Conservation (phyloP, 2,329 filamentous ascomycete genomes). For the Aspergillus glaucus region DNA sequence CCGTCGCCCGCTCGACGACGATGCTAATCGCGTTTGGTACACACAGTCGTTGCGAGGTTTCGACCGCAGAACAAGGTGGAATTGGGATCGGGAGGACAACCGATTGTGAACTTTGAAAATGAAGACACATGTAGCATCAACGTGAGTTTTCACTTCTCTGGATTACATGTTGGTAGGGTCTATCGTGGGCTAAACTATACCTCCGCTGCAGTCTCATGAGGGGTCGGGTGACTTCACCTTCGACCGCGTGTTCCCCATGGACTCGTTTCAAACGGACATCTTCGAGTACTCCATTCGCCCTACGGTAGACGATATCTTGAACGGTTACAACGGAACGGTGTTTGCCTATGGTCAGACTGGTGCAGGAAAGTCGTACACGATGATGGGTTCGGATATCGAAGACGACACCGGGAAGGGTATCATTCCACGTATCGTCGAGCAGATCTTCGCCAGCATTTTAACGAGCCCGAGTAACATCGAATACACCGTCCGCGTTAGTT, state of each 20-base stretch:
- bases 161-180: background rate
- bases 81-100: slow-evolving; percentile 79
- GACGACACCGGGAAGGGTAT: slow-evolving; percentile 84
- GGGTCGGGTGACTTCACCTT: slow-evolving; percentile 86
- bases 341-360: slow-evolving; percentile 98
- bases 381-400: slow-evolving; percentile 96
- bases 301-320: slow-evolving; percentile 95
- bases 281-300: slow-evolving; percentile 97
- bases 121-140: slow-evolving; percentile 83
- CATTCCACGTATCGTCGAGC: slow-evolving; percentile 92
- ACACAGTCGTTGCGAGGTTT: slow-evolving; percentile 88
- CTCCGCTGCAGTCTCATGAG: slow-evolving; percentile 63
- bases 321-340: slow-evolving; percentile 98
- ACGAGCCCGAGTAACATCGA: slow-evolving; percentile 88
- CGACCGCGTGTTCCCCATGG: slow-evolving; percentile 95
- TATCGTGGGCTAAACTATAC: background rate
- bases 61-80: slow-evolving; percentile 95
- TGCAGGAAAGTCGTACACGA: slow-evolving; percentile 97
- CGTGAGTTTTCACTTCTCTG: slow-evolving; percentile 47
- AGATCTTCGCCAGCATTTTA: slow-evolving; percentile 94
- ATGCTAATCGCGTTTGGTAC: slow-evolving; percentile 36
- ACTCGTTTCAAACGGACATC: slow-evolving; percentile 81
- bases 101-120: slow-evolving; percentile 81
- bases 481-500: slow-evolving; percentile 96
- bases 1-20: background rate